Conservation (phyloP, 306 rosid genomes). For the Alnus rubra region DNA sequence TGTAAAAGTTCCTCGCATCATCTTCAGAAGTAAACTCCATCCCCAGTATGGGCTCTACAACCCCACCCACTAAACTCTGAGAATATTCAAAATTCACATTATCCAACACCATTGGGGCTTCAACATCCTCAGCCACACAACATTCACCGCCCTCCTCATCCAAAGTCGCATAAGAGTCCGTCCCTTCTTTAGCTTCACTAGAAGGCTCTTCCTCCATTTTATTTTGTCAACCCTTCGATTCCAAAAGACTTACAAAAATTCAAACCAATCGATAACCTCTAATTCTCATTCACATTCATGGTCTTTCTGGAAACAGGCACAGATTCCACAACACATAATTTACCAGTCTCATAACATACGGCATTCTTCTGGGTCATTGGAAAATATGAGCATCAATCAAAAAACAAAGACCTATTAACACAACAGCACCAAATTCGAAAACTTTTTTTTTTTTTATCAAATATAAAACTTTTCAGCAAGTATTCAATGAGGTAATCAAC, state of each 20-base stretch:
- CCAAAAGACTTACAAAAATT: neutral
- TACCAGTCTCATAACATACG: neutral
- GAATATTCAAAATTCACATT: constrained; percentile 3
- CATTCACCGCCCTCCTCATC: constrained; percentile 10
- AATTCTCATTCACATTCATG: neutral
- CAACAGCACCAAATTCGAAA: neutral
- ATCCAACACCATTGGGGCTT: constrained; percentile 16
- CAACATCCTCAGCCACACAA: constrained; percentile 12
- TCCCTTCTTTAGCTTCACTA: constrained; percentile 16
- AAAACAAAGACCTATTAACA: neutral
- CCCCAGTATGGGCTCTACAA: constrained; percentile 18
- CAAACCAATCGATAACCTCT: constrained; percentile 12
- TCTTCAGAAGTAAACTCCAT: constrained; percentile 33
- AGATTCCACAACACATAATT: neutral
- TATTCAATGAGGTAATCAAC: neutral
- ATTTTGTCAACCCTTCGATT: constrained; percentile 1
- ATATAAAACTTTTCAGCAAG: neutral
- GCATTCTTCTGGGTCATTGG: neutral
- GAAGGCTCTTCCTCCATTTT: constrained; percentile 19
- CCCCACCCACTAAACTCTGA: constrained; percentile 8
- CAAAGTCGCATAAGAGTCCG: neutral
- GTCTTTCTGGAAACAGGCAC: neutral
- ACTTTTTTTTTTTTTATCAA: neutral
- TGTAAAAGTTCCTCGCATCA: constrained; percentile 25
- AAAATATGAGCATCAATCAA: neutral